phyloP scores from a whole-genome alignment of 2,329 filamentous ascomycete genomes.

The Aspergillus glaucus region DNA sequence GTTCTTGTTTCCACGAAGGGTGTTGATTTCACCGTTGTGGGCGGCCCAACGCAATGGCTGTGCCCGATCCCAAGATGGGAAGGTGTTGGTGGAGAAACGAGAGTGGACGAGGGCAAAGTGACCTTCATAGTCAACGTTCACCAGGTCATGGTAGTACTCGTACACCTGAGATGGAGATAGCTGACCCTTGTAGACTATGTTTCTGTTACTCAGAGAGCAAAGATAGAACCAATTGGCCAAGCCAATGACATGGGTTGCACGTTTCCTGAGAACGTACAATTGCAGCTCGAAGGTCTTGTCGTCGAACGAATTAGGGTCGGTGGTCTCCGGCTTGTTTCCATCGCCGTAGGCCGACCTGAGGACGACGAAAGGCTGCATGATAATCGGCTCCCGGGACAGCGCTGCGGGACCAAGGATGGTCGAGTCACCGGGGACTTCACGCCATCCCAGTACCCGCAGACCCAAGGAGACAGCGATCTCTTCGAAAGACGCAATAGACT shows the following conservation, averaged over 20 bases:
- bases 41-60: slow-evolving; percentile 95
- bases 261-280: slow-evolving; percentile 90
- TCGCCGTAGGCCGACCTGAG: slow-evolving; percentile 76
- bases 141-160: slow-evolving; percentile 94
- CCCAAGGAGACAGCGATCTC: slow-evolving; percentile 83
- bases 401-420: slow-evolving; percentile 88
- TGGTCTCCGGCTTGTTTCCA: slow-evolving; percentile 69
- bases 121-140: slow-evolving; percentile 94
- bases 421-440: slow-evolving; percentile 89
- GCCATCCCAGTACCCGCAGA: slow-evolving; percentile 89
- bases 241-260: slow-evolving; percentile 87
- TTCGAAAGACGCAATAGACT: slow-evolving; percentile 90
- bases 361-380: slow-evolving; percentile 93
- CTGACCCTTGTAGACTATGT: slow-evolving; percentile 98
- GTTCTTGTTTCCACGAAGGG: slow-evolving; percentile 95
- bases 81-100: slow-evolving; percentile 96
- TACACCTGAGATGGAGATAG: slow-evolving; percentile 92
- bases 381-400: slow-evolving; percentile 86
- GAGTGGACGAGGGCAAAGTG: slow-evolving; percentile 97
- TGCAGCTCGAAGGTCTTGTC: slow-evolving; percentile 84
- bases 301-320: slow-evolving; percentile 75
- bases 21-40: slow-evolving; percentile 99
- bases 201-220: slow-evolving; percentile 93
- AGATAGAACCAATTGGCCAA: slow-evolving; percentile 99
- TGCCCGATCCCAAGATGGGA: slow-evolving; percentile 95